These are phyloP conservation scores for Umbelopsis ramanniana DNA, from an alignment of 192 early-diverging fungal genomes.

Conservation along the genomic window DNA sequence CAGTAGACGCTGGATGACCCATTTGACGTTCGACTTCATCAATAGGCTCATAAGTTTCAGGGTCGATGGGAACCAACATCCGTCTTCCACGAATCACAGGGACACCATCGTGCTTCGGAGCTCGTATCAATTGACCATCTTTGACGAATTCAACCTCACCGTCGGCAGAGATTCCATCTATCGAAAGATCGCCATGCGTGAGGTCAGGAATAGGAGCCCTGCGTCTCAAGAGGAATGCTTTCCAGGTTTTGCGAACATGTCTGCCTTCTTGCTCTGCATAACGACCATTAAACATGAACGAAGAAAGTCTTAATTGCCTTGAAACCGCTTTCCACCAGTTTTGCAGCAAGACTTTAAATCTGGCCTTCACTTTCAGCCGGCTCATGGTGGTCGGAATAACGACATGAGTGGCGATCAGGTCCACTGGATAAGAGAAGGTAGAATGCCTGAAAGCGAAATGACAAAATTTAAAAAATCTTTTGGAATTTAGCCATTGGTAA, in stretches of 20 bases:
- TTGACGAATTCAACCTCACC: conserved; percentile 61
- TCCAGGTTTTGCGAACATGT: conserved; percentile 55
- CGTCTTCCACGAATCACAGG: conserved; percentile 76
- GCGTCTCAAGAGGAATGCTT: conserved; percentile 55
- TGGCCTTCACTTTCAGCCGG: conserved; percentile 63
- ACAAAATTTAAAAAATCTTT: neutral
- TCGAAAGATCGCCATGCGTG: conserved; percentile 50
- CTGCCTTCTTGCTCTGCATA: conserved; percentile 75
- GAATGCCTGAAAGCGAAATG: neutral
- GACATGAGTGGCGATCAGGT: conserved; percentile 76
- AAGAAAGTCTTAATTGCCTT: conserved; percentile 68
- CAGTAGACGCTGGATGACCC: conserved; percentile 56
- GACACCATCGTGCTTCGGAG: conserved; percentile 84
- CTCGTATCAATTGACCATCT: conserved; percentile 74
- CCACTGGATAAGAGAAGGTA: conserved; percentile 60
- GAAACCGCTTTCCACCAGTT: conserved; percentile 80
- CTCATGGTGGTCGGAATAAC: conserved; percentile 69
- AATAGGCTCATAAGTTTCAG: conserved; percentile 50
- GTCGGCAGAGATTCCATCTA: conserved; percentile 45
- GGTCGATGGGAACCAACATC: conserved; percentile 83
- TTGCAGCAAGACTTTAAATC: conserved; percentile 57
- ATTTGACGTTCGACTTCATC: conserved; percentile 63
- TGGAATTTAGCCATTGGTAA: neutral
- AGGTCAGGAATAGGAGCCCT: conserved; percentile 57
- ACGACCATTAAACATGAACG: conserved; percentile 81